Percentiles rank a stretch among this genome's conserved stretches.
Evolutionary conservation across 2,329 filamentous ascomycete genomes (phyloP).

Genomic region (Pseudophaeomoniella oleicola): DNA sequence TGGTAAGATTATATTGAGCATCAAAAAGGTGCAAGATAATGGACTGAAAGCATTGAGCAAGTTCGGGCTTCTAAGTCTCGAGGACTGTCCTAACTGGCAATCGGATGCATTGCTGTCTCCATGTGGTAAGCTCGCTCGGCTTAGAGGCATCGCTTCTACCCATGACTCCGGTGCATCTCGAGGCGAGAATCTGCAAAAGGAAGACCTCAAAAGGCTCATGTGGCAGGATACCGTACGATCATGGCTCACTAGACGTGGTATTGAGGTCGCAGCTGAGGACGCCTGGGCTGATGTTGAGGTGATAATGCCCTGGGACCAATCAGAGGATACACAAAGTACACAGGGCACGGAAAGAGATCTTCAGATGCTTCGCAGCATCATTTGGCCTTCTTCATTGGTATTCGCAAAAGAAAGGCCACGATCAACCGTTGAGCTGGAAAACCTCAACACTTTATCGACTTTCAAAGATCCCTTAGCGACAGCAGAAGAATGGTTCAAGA

Average conservation of each 20-base stretch:
- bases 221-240: background rate
- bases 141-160: background rate
- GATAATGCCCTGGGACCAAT: background rate
- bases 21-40: background rate
- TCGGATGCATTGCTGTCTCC: background rate
- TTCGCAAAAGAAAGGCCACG: conserved; percentile 19
- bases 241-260: background rate
- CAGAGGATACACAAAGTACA: background rate
- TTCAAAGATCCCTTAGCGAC: conserved; percentile 25
- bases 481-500: conserved; percentile 24
- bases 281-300: background rate
- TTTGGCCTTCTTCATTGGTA: conserved; percentile 29
- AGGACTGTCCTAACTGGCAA: background rate
- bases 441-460: conserved; percentile 5
- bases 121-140: background rate
- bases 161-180: background rate
- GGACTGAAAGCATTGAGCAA: background rate
- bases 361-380: conserved; percentile 20
- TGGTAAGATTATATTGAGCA: background rate
- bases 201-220: background rate
- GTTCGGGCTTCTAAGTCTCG: background rate
- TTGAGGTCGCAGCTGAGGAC: background rate
- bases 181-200: background rate
- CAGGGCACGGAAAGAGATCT: background rate
- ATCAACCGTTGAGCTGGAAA: background rate